Evolutionary conservation across 805 yeast species (phyloP).

Genomic region (Saturnispora mendoncae): DNA sequence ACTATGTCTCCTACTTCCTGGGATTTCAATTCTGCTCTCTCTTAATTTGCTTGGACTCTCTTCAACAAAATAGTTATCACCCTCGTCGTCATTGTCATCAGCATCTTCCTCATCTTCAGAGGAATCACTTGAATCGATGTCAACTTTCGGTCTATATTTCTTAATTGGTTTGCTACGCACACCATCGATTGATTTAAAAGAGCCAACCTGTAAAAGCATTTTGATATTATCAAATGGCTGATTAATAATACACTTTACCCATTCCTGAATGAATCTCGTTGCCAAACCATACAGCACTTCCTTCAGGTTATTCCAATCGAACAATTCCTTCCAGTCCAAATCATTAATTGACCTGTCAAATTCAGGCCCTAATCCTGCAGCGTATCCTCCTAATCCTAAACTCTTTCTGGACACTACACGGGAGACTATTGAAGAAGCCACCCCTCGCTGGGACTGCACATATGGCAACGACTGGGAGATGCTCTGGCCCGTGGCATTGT

Average conservation of each 20-base stretch:
- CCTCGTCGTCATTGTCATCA: constrained; percentile 12
- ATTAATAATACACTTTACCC: constrained; percentile 56
- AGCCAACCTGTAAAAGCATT: constrained; percentile 72
- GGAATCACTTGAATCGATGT: not conserved
- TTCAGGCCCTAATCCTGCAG: not conserved
- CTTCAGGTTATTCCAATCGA: constrained; percentile 48
- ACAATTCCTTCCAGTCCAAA: constrained; percentile 57
- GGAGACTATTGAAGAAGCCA: not conserved
- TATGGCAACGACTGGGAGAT: constrained; percentile 28
- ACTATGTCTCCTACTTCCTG: constrained; percentile 15
- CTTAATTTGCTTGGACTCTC: constrained; percentile 20
- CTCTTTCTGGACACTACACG: not conserved
- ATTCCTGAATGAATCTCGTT: constrained; percentile 56
- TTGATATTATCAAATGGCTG: constrained; percentile 88
- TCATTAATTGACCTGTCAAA: constrained; percentile 26
- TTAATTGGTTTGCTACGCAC: not conserved
- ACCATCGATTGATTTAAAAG: constrained; percentile 31
- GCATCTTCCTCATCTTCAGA: constrained; percentile 21
- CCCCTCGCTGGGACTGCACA: constrained; percentile 13
- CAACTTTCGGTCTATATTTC: not conserved
- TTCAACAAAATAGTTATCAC: constrained; percentile 25
- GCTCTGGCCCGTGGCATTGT: constrained; percentile 27
- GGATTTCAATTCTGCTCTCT: constrained; percentile 25
- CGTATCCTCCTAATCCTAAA: constrained; percentile 14
- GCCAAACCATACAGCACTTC: constrained; percentile 50